A percentile compares a stretch with the other conserved stretches of the same genome.
Evolutionary conservation across 2,329 filamentous ascomycete species (phyloP).

Genomic region (Alternaria sp.): DNA sequence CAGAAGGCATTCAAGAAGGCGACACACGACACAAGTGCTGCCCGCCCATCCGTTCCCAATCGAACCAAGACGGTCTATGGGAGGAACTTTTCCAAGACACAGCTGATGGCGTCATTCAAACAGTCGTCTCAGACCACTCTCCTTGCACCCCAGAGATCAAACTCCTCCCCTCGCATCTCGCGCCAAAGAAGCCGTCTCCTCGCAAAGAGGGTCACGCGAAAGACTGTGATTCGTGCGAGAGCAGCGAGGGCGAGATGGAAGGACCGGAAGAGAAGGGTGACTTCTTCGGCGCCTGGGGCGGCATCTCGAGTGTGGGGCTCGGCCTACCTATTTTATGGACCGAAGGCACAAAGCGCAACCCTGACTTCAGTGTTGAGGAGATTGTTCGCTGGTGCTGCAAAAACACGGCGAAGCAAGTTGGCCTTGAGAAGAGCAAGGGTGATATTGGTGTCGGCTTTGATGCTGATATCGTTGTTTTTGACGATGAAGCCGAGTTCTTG

Average conservation of each 20-base stretch:
- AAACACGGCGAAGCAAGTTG: slow-evolving; percentile 89
- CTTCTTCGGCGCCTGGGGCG: slow-evolving; percentile 96
- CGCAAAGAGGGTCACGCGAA: slow-evolving; percentile 46
- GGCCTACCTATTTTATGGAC: slow-evolving; percentile 92
- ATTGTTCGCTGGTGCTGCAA: slow-evolving; percentile 85
- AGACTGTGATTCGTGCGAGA: slow-evolving; percentile 45
- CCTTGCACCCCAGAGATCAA: slow-evolving; percentile 96
- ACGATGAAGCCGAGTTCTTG: slow-evolving; percentile 80
- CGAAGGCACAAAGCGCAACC: slow-evolving; percentile 69
- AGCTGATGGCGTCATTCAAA: slow-evolving; percentile 81
- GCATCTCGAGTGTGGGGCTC: slow-evolving; percentile 91
- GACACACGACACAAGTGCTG: slow-evolving; percentile 96
- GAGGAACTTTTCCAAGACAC: slow-evolving; percentile 68
- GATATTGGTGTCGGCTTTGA: slow-evolving; percentile 82
- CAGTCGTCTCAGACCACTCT: slow-evolving; percentile 93
- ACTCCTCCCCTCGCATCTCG: slow-evolving; percentile 77
- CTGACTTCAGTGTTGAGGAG: slow-evolving; percentile 70
- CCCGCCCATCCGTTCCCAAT: slow-evolving; percentile 82
- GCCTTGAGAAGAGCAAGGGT: slow-evolving; percentile 82
- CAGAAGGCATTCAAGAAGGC: slow-evolving; percentile 81
- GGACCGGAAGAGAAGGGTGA: slow-evolving; percentile 68
- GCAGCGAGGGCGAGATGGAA: slow-evolving; percentile 44
- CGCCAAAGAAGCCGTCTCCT: slow-evolving; percentile 51
- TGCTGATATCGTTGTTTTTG: slow-evolving; percentile 91
- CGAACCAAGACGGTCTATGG: slow-evolving; percentile 89